These are phyloP conservation scores for Nepenthes gracilis DNA, from an alignment of 148 eudicot species.

Conservation along the genomic window DNA sequence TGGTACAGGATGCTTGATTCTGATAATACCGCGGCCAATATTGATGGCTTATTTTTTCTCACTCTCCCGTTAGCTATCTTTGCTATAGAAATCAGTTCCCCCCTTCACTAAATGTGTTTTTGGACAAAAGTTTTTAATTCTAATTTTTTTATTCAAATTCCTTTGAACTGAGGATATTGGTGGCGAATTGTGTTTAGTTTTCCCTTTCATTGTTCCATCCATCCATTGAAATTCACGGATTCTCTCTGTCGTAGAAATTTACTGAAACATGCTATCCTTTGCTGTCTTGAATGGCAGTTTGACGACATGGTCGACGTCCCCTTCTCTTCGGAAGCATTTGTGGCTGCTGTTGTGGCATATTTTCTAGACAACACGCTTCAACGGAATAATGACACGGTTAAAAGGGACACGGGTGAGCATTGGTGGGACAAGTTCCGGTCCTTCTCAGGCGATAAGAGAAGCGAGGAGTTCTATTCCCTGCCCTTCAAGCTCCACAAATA, in stretches of 20 bases:
- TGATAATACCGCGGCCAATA: too few relatives aligned
- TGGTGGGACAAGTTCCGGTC: slow-evolving; percentile 96
- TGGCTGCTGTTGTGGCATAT: slow-evolving; percentile 65
- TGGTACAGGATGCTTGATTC: too few relatives aligned
- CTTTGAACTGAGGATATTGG: too few relatives aligned
- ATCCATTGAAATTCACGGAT: neutral
- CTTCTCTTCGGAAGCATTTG: slow-evolving; percentile 88
- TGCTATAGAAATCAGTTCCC: too few relatives aligned
- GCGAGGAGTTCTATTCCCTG: slow-evolving; percentile 87
- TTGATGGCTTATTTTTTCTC: too few relatives aligned
- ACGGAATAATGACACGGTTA: slow-evolving; percentile 34
- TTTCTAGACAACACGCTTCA: slow-evolving; percentile 88
- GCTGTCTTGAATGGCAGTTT: slow-evolving; percentile 38
- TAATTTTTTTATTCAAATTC: too few relatives aligned
- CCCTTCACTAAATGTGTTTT: too few relatives aligned
- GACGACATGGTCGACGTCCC: slow-evolving; percentile 84
- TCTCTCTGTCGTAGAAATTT: neutral
- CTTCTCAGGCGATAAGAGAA: slow-evolving; percentile 59
- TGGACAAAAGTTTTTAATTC: too few relatives aligned
- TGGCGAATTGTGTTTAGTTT: too few relatives aligned
- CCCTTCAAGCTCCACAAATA: slow-evolving; percentile 90
- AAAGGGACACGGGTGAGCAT: slow-evolving; percentile 82
- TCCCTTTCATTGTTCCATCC: neutral
- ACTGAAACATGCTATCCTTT: neutral
- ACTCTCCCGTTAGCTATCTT: too few relatives aligned